Evolutionary conservation across 2,329 filamentous ascomycete genomes (phyloP).

Genomic region (Venturia carpophila): DNA sequence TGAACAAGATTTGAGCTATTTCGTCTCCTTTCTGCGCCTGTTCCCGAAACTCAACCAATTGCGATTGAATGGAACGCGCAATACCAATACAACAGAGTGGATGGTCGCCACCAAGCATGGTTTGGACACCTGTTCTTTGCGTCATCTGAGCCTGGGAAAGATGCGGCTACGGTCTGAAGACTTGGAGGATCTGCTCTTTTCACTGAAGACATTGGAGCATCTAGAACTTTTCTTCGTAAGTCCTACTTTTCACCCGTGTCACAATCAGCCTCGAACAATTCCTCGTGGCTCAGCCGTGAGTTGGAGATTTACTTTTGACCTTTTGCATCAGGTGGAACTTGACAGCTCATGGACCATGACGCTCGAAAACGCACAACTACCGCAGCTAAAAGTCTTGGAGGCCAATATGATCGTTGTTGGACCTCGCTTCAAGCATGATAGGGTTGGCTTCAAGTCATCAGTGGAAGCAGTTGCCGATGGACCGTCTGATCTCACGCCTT

Average conservation of each 20-base stretch:
- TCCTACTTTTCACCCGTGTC: not conserved
- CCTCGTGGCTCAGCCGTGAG: too few relatives aligned
- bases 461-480: not conserved
- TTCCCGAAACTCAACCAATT: not conserved
- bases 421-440: not conserved
- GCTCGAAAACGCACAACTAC: not conserved
- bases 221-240: not conserved
- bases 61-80: conserved; percentile 1
- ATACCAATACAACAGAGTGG: not conserved
- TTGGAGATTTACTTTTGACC: not conserved
- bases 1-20: not conserved
- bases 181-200: not conserved
- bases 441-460: conserved; percentile 1
- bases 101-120: not conserved
- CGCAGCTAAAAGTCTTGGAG: not conserved
- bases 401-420: not conserved
- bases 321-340: not conserved
- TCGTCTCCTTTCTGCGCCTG: not conserved
- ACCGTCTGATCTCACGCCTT: not conserved
- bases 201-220: conserved; percentile 1
- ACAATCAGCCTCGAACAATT: too few relatives aligned
- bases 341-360: not conserved
- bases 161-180: not conserved
- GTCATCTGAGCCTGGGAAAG: not conserved
- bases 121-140: not conserved